These are phyloP conservation scores for Cladosporium sp. DNA, from an alignment of 2,329 filamentous ascomycete genomes.

Conservation along the genomic window DNA sequence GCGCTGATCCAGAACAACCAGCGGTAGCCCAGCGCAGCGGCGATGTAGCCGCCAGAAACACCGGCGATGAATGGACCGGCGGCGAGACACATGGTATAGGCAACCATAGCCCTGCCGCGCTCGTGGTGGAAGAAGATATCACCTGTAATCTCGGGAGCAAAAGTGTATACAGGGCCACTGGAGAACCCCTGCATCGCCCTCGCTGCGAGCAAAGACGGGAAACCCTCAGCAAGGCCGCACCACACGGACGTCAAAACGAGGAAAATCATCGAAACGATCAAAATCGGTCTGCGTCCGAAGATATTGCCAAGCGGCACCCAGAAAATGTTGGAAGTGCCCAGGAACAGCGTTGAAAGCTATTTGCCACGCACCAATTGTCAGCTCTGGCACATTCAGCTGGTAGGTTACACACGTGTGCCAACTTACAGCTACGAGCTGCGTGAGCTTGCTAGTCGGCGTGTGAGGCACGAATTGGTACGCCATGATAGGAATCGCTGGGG, in stretches of 20 bases:
- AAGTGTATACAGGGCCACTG: constrained; percentile 40
- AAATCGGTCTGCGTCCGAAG: constrained; percentile 42
- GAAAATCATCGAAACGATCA: constrained; percentile 39
- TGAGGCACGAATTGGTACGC: constrained; percentile 31
- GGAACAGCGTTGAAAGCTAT: constrained; percentile 31
- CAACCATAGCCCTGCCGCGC: constrained; percentile 42
- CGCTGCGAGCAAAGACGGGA: constrained; percentile 40
- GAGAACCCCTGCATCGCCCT: constrained; percentile 42
- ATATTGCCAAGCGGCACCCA: constrained; percentile 46
- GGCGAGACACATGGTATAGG: constrained; percentile 17
- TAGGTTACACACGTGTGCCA: background rate
- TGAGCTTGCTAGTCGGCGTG: constrained; percentile 36
- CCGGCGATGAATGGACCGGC: constrained; percentile 32
- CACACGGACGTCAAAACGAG: constrained; percentile 40
- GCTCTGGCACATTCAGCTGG: background rate
- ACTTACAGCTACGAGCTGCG: constrained; percentile 39
- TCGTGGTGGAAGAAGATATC: constrained; percentile 47
- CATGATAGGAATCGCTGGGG: constrained; percentile 40
- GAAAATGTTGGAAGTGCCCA: constrained; percentile 42
- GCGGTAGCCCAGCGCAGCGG: constrained; percentile 34
- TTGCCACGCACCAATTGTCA: background rate
- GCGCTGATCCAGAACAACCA: constrained; percentile 47
- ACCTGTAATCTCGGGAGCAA: constrained; percentile 43
- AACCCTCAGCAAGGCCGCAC: constrained; percentile 41
- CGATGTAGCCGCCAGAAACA: constrained; percentile 45